phyloP scores from a whole-genome alignment of 2,329 filamentous ascomycete species.

The Fusarium multiceps region DNA sequence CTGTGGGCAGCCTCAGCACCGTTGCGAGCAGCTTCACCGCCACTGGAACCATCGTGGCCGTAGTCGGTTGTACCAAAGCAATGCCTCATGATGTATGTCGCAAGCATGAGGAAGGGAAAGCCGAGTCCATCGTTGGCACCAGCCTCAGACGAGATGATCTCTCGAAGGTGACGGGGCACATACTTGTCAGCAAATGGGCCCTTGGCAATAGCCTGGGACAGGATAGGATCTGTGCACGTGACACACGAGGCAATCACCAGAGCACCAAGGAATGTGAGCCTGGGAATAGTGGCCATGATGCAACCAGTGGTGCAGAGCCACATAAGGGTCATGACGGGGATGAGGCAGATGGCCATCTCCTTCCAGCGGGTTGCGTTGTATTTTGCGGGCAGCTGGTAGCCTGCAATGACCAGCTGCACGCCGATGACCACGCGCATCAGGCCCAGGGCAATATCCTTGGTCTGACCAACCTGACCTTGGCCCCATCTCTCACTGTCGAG shows the following conservation, averaged over 20 bases:
- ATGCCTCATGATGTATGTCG: slow-evolving; percentile 24
- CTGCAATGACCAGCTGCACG: slow-evolving; percentile 71
- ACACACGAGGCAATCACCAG: slow-evolving; percentile 70
- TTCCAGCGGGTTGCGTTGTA: slow-evolving; percentile 63
- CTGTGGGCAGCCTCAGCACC: no score
- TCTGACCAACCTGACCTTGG: slow-evolving; percentile 45
- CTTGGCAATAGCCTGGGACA: slow-evolving; percentile 45
- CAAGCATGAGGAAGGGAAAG: slow-evolving; percentile 67
- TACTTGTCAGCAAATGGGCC: slow-evolving; percentile 66
- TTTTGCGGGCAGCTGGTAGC: slow-evolving; percentile 69
- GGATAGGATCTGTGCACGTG: slow-evolving; percentile 61
- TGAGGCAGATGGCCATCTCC: slow-evolving; percentile 65
- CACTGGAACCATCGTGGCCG: not conserved
- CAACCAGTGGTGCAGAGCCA: slow-evolving; percentile 69
- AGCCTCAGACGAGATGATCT: slow-evolving; percentile 71
- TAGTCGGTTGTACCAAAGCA: no score
- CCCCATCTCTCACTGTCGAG: slow-evolving; percentile 55
- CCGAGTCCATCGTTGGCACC: slow-evolving; percentile 72
- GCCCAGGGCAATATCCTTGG: slow-evolving; percentile 23
- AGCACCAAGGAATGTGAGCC: slow-evolving; percentile 63
- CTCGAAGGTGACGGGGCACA: slow-evolving; percentile 65
- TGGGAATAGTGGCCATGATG: slow-evolving; percentile 65
- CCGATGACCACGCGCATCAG: slow-evolving; percentile 68
- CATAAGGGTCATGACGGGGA: slow-evolving; percentile 71
- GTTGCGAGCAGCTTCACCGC: no score